Base-by-base conservation (phyloP, 1,284 basidiomycete species). In the Sanghuangporus weigelae region DNA sequence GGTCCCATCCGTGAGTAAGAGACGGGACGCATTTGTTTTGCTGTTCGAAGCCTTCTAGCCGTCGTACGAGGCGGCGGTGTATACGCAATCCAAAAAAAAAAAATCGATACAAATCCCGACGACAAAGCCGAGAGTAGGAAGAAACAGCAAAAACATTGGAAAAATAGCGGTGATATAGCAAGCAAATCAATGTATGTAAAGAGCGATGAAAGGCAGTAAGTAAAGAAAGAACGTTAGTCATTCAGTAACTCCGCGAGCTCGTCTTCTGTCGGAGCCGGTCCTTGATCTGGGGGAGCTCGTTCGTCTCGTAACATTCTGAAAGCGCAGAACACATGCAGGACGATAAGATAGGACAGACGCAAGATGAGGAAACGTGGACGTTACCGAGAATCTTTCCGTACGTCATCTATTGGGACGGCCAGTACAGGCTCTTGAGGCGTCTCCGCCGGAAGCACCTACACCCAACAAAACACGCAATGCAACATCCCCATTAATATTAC, bases 381-480 rank as follows among this genome's bases (percentile, higher is more conserved):
- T 26, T 62, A 94, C 94, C 93, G 82, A 51, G 89, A 81, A 75
- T 98, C 94, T 55, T 95, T 80, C 38, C 96, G 80, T 0, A 90
- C 86, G 73, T 98, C 96, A 67, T 96, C 95, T 31, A 92, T 92
- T 75, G 98, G 94, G 0, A 97, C 87, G 1, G 88, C 86, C 2
- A 98, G 75, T 50, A 91, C 85, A 2, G 94, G 44, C 21, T 46
- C 86, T 70, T 94, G 86, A 0, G 96, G 92, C 23, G 89, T 95
- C 77, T 97, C 97, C 6, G 96, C 96, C 48, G 96, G 92, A 68
- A 98, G 81, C 31, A 98, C 91, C 95, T 97, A 70, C 23, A 62
- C 19, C 38, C n/a, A n/a, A 53, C 3, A 21, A 40, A 26, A 59
- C 54, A 23, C 23, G 63, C 56, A 36, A 53, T 38, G 40, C 10